A percentile compares a stretch with the other conserved stretches of the same genome.
phyloP scores from a whole-genome alignment of 257 asterid species.

The Scutellaria galericulata region DNA sequence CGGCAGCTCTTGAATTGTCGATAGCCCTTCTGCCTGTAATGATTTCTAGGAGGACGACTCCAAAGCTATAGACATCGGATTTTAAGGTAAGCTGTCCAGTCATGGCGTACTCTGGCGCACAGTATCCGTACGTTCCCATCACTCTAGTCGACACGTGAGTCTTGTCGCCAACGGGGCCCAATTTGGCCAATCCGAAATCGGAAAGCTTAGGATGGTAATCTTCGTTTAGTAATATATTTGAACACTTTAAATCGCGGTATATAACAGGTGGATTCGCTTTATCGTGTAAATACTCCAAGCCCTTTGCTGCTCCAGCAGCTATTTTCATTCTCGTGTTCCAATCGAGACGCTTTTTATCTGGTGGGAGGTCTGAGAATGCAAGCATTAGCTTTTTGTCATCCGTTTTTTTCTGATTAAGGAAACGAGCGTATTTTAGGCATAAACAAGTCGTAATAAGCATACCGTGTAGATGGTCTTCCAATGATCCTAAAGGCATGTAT shows the following conservation, averaged over 20 bases:
- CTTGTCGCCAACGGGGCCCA: slow-evolving; percentile 73
- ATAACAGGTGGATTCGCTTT: slow-evolving; percentile 80
- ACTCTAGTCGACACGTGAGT: slow-evolving; percentile 72
- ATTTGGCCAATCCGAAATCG: slow-evolving; percentile 77
- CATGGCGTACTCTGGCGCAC: slow-evolving; percentile 86
- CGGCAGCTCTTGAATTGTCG: slow-evolving; percentile 65
- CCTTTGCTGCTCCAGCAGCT: slow-evolving; percentile 80
- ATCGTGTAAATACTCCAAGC: slow-evolving; percentile 79
- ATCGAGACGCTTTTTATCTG: slow-evolving; percentile 61
- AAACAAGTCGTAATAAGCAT: slow-evolving; percentile 8
- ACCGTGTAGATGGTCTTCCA: slow-evolving; percentile 87
- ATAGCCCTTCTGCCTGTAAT: slow-evolving; percentile 77
- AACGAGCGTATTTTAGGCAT: slow-evolving; percentile 1
- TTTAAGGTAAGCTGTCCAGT: slow-evolving; percentile 72
- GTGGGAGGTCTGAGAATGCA: slow-evolving; percentile 60
- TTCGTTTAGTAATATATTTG: slow-evolving; percentile 67
- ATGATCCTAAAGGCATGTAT: slow-evolving; percentile 83
- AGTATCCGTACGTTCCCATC: slow-evolving; percentile 86
- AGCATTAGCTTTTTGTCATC: not conserved
- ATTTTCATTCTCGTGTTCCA: slow-evolving; percentile 86
- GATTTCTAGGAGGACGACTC: slow-evolving; percentile 79
- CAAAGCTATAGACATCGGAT: slow-evolving; percentile 76
- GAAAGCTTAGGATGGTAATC: slow-evolving; percentile 69
- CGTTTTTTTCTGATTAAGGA: too few relatives aligned
- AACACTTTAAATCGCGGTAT: slow-evolving; percentile 69